phyloP scores from a whole-genome alignment of 1,284 basidiomycete genomes.

The Ustilago shanxiensis region DNA sequence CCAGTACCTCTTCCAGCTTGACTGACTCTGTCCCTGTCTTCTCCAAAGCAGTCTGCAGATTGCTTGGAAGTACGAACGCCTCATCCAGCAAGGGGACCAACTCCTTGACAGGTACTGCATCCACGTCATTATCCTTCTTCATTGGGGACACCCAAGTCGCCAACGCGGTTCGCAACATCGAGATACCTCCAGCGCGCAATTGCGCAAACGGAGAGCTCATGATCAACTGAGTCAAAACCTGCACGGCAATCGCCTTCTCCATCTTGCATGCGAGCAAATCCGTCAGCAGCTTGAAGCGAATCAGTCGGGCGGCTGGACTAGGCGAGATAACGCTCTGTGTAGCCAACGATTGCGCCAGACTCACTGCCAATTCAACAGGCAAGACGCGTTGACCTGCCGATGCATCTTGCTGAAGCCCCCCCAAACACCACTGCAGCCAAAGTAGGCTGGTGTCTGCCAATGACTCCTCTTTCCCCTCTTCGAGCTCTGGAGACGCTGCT shows the following conservation, averaged over 20 bases:
- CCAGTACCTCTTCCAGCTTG: constrained; percentile 3
- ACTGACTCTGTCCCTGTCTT: neutral
- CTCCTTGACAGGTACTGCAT: neutral
- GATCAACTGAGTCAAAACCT: constrained; percentile 40
- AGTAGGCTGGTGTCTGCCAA: constrained; percentile 45
- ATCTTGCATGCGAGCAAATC: constrained; percentile 23
- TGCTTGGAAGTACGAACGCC: constrained; percentile 7
- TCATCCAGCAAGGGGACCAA: constrained; percentile 16
- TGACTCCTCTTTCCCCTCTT: constrained; percentile 39
- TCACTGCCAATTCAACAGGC: constrained; percentile 25
- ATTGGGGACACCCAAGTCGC: neutral
- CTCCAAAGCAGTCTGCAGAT: neutral
- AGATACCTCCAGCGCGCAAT: constrained; percentile 40
- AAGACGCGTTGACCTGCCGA: constrained; percentile 17
- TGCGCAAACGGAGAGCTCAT: constrained; percentile 55
- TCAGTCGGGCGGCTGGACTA: constrained; percentile 34
- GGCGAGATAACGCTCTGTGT: constrained; percentile 58
- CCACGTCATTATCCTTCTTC: neutral
- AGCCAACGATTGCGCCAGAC: constrained; percentile 51
- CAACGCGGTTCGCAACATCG: constrained; percentile 26
- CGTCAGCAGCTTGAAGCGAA: constrained; percentile 46
- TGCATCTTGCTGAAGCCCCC: constrained; percentile 22
- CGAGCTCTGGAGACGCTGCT: constrained; percentile 33
- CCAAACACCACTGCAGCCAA: constrained; percentile 49
- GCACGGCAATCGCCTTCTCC: constrained; percentile 21